A percentile compares a stretch with the other conserved stretches of the same genome.
These are phyloP conservation scores for Cladophialophora carrionii DNA, from an alignment of 2,329 filamentous ascomycete species.

Conservation along the genomic window DNA sequence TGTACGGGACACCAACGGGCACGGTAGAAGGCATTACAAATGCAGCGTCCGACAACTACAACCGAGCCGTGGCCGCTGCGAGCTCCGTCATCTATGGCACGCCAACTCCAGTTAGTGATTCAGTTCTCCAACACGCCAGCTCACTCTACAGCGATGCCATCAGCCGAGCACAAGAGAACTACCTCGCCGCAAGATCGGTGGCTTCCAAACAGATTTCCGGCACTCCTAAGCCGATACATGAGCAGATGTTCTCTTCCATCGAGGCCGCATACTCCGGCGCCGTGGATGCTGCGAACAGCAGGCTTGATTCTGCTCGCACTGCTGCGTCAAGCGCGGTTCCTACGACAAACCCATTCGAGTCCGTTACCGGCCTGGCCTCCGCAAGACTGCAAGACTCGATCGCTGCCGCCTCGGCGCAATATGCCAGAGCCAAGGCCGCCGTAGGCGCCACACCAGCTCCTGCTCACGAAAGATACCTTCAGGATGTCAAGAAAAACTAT, in stretches of 20 bases:
- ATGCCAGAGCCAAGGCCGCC: conserved; percentile 68
- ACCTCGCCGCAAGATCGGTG: conserved; percentile 68
- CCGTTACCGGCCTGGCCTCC: conserved; percentile 69
- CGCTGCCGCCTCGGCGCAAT: conserved; percentile 70
- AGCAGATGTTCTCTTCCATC: conserved; percentile 70
- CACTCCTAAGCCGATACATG: conserved; percentile 69
- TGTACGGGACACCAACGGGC: conserved; percentile 57
- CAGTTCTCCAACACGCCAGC: conserved; percentile 44
- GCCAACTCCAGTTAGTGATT: conserved; percentile 47
- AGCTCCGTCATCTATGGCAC: conserved; percentile 61
- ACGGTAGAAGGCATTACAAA: conserved; percentile 53
- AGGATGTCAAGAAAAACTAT: conserved; percentile 69
- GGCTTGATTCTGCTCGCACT: conserved; percentile 59
- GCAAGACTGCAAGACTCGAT: conserved; percentile 72
- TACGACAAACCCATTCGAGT: conserved; percentile 55
- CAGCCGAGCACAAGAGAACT: conserved; percentile 68
- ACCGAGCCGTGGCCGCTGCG: conserved; percentile 61
- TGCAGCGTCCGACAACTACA: conserved; percentile 59
- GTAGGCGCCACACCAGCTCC: conserved; percentile 65
- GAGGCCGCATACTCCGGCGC: conserved; percentile 70
- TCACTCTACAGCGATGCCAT: conserved; percentile 67
- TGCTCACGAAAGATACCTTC: conserved; percentile 57
- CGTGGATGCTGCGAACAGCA: conserved; percentile 63
- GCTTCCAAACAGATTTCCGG: conserved; percentile 70
- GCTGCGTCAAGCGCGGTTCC: conserved; percentile 53